Evolutionary conservation across 352 stramenopile species (phyloP).

Genomic region (Poterioochromonas sp.): DNA sequence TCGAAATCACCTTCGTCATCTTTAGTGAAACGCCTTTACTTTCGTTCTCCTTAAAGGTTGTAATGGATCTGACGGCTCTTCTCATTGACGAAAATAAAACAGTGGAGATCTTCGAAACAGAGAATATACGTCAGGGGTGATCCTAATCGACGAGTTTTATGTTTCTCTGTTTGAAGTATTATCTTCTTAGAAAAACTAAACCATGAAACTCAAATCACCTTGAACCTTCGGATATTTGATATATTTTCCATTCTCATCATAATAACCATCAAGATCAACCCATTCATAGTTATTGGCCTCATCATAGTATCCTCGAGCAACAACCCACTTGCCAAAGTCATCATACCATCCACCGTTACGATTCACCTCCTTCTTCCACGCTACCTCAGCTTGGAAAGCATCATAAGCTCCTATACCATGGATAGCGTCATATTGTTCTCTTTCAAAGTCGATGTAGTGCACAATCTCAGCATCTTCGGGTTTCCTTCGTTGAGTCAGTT

Average conservation of each 20-base stretch:
- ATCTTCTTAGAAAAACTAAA: no score
- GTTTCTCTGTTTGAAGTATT: no score
- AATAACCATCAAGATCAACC: conserved; percentile 10
- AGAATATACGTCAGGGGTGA: no score
- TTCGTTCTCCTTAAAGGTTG: no score
- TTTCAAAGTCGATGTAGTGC: neutral
- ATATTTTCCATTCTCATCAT: conserved; percentile 15
- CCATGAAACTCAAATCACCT: conserved; percentile 17
- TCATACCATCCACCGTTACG: conserved; percentile 2
- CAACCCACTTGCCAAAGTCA: neutral
- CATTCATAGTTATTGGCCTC: neutral
- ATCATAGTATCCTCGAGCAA: neutral
- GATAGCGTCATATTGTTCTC: neutral
- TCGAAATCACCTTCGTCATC: no score
- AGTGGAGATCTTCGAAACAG: no score
- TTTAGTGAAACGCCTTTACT: no score
- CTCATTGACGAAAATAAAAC: no score
- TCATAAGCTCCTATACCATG: conserved; percentile 20
- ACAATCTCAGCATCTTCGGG: neutral
- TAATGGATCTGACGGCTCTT: no score
- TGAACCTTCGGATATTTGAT: neutral
- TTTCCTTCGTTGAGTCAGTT: no score
- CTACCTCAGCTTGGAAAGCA: no score
- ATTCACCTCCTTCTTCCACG: neutral
- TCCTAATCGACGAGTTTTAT: no score